phyloP scores from a whole-genome alignment of 192 early-diverging fungal species.

The Geranomyces michiganensis region DNA sequence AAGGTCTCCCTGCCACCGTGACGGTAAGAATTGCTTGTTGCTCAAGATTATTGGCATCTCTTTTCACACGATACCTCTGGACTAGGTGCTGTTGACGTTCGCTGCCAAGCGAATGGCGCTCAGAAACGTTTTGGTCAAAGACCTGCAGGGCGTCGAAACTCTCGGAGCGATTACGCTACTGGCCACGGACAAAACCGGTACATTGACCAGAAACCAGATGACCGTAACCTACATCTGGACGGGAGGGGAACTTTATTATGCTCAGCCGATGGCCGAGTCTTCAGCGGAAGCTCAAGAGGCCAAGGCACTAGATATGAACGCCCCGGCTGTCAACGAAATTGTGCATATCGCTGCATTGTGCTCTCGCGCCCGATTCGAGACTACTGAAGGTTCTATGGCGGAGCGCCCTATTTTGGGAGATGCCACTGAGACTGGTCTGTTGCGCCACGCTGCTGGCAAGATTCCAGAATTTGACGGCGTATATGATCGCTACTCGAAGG shows the following conservation, averaged over 20 bases:
- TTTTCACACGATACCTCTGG: background rate
- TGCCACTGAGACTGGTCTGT: constrained; percentile 91
- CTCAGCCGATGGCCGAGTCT: constrained; percentile 15
- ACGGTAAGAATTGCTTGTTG: constrained; percentile 46
- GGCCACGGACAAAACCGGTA: constrained; percentile 98
- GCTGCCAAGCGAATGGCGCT: constrained; percentile 94
- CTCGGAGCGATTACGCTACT: constrained; percentile 95
- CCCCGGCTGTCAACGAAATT: constrained; percentile 73
- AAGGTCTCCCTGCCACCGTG: constrained; percentile 93
- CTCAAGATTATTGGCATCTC: background rate
- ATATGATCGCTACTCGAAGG: constrained; percentile 72
- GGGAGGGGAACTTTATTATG: constrained; percentile 65
- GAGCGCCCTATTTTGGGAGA: constrained; percentile 84
- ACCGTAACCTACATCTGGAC: constrained; percentile 92
- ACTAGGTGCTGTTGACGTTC: constrained; percentile 80
- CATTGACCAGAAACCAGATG: constrained; percentile 97
- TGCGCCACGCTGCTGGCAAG: constrained; percentile 76
- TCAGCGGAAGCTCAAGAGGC: constrained; percentile 33
- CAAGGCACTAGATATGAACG: constrained; percentile 43
- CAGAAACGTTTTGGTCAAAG: constrained; percentile 92
- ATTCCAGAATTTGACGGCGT: constrained; percentile 73
- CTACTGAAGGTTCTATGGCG: constrained; percentile 80
- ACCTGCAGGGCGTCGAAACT: constrained; percentile 94
- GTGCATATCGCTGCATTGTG: constrained; percentile 81
- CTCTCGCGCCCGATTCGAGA: constrained; percentile 86